phyloP scores from a whole-genome alignment of 2,329 filamentous ascomycete genomes.

The Huntiella moniliformis region DNA sequence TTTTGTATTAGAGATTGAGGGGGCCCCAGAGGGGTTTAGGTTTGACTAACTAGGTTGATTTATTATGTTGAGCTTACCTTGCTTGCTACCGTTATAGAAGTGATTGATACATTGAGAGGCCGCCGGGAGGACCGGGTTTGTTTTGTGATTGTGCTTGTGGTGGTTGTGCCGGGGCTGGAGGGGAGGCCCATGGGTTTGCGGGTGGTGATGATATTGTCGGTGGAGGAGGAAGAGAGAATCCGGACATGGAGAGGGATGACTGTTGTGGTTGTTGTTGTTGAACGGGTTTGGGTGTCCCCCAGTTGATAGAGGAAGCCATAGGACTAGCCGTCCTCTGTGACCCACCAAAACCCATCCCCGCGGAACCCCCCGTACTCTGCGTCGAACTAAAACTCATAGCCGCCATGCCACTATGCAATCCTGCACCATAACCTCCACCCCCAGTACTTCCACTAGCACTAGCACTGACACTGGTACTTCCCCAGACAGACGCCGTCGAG shows the following conservation, averaged over 20 bases:
- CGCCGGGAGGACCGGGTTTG: not conserved
- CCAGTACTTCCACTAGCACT: constrained; percentile 12
- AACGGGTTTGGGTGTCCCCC: constrained; percentile 15
- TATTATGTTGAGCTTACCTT: not conserved
- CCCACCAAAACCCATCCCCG: no score
- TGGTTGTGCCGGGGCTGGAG: not conserved
- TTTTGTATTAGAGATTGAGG: constrained; percentile 11
- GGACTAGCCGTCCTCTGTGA: no score
- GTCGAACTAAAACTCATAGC: no score
- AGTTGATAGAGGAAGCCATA: no score
- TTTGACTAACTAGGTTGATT: constrained; percentile 1
- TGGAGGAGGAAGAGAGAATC: not conserved
- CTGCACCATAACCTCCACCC: constrained; percentile 13
- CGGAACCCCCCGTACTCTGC: no score
- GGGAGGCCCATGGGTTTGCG: not conserved
- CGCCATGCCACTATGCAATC: no score
- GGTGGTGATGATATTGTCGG: not conserved
- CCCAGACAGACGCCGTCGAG: no score
- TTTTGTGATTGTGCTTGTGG: constrained; percentile 12
- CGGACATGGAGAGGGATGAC: constrained; percentile 13
- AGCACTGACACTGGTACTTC: constrained; percentile 22
- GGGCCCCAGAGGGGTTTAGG: constrained; percentile 10
- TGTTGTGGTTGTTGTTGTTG: constrained; percentile 29
- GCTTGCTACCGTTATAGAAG: not conserved
- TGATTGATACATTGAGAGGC: not conserved